Base-by-base conservation (phyloP, 1,284 basidiomycete species). In the Ceratobasidium sp. region DNA sequence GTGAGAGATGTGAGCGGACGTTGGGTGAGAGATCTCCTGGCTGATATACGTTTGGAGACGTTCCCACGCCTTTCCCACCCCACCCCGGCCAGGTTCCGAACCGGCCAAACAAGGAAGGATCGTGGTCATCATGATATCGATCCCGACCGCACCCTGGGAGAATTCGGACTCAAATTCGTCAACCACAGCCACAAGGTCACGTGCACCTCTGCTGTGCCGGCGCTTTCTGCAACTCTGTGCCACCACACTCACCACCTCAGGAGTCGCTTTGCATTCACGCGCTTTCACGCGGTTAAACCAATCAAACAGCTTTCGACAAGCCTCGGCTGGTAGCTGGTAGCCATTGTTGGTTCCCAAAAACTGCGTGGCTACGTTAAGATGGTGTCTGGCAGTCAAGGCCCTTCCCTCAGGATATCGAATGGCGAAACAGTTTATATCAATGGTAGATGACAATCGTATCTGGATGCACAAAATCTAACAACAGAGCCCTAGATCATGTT, bases 401-500 rank as follows among this genome's bases (percentile, higher is more conserved):
- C 52, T 3, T 70, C 67, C 4, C 39, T 70, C 41, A 74, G 57
- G 32, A 74, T 75, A 60, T 73, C 73, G 39, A 91, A 87, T 77
- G 91, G 91, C 74, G 90, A 92, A 78, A 85, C 87, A 79, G 89
- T 93, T 78, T 91, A 90, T 87, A 83, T 92, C 73, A 93, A 93
- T 81, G 91, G 91, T 93, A 6, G 14, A 86, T 70, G 69, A 78
- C 41, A n/a, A n/a, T n/a, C n/a, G n/a, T n/a, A n/a, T n/a, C n/a
- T n/a, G n/a, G n/a, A n/a, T n/a, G n/a, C n/a, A n/a, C n/a, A n/a
- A n/a, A n/a, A n/a, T n/a, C n/a, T n/a, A n/a, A n/a, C n/a, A n/a
- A n/a, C n/a, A n/a, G n/a, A n/a, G n/a, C n/a, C n/a, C n/a, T n/a
- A 96, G 96, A 98, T 82, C 94, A 97, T 83, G 95, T 97, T 78